These are phyloP conservation scores for Lepidium aucheri DNA, from an alignment of 345 rosid genomes.

Conservation along the genomic window DNA sequence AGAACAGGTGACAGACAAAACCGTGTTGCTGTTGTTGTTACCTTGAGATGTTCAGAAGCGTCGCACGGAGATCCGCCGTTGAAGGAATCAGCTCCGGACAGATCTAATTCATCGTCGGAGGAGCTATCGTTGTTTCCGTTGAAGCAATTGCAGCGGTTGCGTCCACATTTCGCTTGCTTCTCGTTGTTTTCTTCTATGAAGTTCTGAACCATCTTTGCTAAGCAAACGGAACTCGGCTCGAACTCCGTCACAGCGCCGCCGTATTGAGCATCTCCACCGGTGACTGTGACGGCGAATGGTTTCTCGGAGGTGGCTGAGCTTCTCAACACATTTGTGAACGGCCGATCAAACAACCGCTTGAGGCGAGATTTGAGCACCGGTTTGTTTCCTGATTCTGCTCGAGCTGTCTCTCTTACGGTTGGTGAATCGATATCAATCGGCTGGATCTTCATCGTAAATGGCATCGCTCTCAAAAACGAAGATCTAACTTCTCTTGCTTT, in stretches of 20 bases:
- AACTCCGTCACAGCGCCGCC: constrained; percentile 40
- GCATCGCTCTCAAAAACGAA: constrained; percentile 3
- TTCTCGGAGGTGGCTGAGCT: constrained; percentile 41
- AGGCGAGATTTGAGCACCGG: constrained; percentile 62
- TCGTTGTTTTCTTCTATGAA: constrained; percentile 83
- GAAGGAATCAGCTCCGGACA: constrained; percentile 32
- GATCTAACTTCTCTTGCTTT: not conserved
- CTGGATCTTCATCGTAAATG: constrained; percentile 61
- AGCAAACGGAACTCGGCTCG: constrained; percentile 82
- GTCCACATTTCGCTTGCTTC: constrained; percentile 68
- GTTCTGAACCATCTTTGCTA: constrained; percentile 84
- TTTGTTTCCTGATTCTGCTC: constrained; percentile 46
- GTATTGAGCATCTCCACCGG: constrained; percentile 29
- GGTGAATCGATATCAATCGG: constrained; percentile 48
- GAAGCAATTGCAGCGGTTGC: constrained; percentile 93
- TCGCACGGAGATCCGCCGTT: constrained; percentile 42
- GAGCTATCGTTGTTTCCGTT: constrained; percentile 68
- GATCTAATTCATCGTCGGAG: constrained; percentile 76
- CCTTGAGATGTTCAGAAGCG: constrained; percentile 66
- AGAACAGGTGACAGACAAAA: not conserved
- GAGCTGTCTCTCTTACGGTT: not conserved
- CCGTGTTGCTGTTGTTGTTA: constrained; percentile 11
- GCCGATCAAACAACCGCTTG: constrained; percentile 62
- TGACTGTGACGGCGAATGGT: constrained; percentile 13
- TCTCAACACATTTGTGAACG: constrained; percentile 45